These are phyloP conservation scores for Penicillium argentinense DNA, from an alignment of 495 filamentous ascomycete genomes.

Conservation along the genomic window DNA sequence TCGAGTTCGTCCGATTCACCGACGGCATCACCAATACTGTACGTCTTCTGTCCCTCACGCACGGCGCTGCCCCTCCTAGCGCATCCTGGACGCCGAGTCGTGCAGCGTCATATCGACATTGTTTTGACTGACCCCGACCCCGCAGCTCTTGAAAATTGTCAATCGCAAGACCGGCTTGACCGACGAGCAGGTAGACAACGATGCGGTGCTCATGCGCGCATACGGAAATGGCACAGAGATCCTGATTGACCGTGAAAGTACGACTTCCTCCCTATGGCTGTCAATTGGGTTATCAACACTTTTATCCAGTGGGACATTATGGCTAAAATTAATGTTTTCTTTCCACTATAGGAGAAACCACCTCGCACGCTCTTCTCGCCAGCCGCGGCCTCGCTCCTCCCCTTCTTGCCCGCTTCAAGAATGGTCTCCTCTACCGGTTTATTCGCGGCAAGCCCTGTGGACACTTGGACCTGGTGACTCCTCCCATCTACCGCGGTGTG, in stretches of 20 bases:
- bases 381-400: conserved; percentile 77
- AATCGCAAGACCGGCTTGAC: conserved; percentile 77
- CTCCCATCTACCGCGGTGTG: conserved; percentile 76
- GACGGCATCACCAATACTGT: conserved; percentile 98
- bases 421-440: conserved; percentile 93
- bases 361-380: conserved; percentile 72
- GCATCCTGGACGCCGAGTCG: too few species aligned
- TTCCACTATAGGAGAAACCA: conserved; percentile 59
- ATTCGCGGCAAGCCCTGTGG: conserved; percentile 76
- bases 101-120: too few species aligned
- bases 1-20: conserved; percentile 89
- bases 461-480: conserved; percentile 71
- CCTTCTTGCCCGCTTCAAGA: conserved; percentile 89
- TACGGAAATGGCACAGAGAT: conserved; percentile 94
- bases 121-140: conserved; percentile 8
- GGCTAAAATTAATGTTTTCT: conserved; percentile 37
- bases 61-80: too few species aligned
- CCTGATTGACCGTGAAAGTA: conserved; percentile 94
- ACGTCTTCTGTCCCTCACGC: conserved; percentile 32
- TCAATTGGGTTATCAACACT: conserved; percentile 4
- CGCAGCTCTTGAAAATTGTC: conserved; percentile 77
- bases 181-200: conserved; percentile 74
- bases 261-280: conserved; percentile 28
- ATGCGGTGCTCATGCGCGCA: conserved; percentile 87
- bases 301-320: conserved; percentile 37